These are phyloP conservation scores for Skeletonema potamos DNA, from an alignment of 108 stramenopile species.

Conservation along the genomic window DNA sequence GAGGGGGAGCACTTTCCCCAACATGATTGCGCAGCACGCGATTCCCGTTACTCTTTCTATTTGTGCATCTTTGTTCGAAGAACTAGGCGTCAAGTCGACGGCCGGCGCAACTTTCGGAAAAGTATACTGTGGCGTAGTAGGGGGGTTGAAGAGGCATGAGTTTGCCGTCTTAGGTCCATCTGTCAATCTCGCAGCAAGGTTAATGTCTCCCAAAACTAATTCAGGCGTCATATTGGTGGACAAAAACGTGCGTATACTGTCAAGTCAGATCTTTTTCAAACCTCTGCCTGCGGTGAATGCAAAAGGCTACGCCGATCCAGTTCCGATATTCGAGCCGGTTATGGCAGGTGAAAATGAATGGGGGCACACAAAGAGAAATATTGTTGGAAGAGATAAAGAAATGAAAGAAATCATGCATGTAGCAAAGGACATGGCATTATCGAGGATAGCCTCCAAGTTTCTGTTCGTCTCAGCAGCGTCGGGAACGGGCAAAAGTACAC, in stretches of 20 bases:
- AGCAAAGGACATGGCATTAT: conserved; percentile 39
- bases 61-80: conserved; percentile 51
- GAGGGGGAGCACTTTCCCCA: conserved; percentile 70
- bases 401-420: conserved; percentile 50
- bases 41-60: conserved; percentile 63
- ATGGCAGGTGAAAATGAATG: conserved; percentile 44
- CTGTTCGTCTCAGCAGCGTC: conserved; percentile 47
- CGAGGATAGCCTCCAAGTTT: conserved; percentile 13
- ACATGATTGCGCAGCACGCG: conserved; percentile 67
- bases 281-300: conserved; percentile 59
- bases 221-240: conserved; percentile 70
- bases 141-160: conserved; percentile 67
- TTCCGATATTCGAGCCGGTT: conserved; percentile 72
- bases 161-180: conserved; percentile 73
- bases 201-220: conserved; percentile 59
- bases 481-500: conserved; percentile 64
- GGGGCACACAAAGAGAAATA: conserved; percentile 46
- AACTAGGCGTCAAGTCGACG: conserved; percentile 55
- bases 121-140: conserved; percentile 78
- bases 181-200: conserved; percentile 73
- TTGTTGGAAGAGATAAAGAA: conserved; percentile 65
- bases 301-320: conserved; percentile 72
- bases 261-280: conserved; percentile 56
- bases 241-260: conserved; percentile 53
- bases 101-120: conserved; percentile 71